A percentile compares a stretch with the other conserved stretches of the same genome.
Conservation (phyloP, 2,329 filamentous ascomycete genomes). For the Venturia nashicola region DNA sequence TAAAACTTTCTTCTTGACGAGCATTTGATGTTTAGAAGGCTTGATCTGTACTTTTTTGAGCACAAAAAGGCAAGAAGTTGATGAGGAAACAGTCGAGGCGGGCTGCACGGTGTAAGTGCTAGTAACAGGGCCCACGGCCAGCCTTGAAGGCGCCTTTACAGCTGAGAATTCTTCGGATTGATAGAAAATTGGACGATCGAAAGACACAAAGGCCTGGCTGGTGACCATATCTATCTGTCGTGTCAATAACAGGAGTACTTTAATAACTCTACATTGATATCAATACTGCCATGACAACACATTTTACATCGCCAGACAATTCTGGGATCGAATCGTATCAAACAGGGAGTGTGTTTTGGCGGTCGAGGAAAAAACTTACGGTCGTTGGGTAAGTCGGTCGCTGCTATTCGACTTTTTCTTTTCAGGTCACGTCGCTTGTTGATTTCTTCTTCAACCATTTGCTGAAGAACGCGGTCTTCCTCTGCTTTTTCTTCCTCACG, state of each 20-base stretch:
- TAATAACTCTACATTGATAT: background rate
- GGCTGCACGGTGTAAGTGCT: background rate
- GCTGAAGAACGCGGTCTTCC: slow-evolving; percentile 56
- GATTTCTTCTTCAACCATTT: slow-evolving; percentile 62
- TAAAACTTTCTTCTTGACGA: slow-evolving; percentile 66
- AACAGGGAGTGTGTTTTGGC: background rate
- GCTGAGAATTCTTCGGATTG: slow-evolving; percentile 33
- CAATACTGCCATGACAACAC: background rate
- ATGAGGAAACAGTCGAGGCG: background rate
- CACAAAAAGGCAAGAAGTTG: slow-evolving; percentile 2
- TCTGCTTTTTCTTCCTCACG: slow-evolving; percentile 42
- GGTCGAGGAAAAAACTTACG: slow-evolving; percentile 25
- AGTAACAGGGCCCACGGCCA: slow-evolving; percentile 1
- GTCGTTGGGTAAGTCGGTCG: slow-evolving; percentile 14
- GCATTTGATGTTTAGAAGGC: slow-evolving; percentile 42
- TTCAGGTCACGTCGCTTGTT: slow-evolving; percentile 55
- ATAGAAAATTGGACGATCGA: slow-evolving; percentile 55
- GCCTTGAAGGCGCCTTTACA: slow-evolving; percentile 46
- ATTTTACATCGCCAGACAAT: background rate
- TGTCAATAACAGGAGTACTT: background rate
- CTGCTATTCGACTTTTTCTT: slow-evolving; percentile 40
- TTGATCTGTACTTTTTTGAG: slow-evolving; percentile 6
- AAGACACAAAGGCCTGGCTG: slow-evolving; percentile 33
- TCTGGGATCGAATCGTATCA: background rate
- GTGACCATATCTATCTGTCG: background rate